Evolutionary conservation across 441 rosid genomes (phyloP).

Genomic region (Populus hybrid): DNA sequence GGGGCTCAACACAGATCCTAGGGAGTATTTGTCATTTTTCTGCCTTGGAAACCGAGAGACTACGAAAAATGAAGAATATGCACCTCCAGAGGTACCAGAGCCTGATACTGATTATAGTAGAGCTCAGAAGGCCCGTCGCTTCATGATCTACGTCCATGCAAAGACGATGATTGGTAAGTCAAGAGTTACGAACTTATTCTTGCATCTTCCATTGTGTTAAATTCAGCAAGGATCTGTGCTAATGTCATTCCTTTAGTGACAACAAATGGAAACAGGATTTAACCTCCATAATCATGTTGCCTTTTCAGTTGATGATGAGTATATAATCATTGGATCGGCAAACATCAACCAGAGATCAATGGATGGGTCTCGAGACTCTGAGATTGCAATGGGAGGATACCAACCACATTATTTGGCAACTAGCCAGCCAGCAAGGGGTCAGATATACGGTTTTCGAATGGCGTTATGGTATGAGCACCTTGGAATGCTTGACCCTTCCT

Average conservation of each 20-base stretch:
- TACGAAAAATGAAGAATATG: conserved; percentile 72
- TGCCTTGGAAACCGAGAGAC: conserved; percentile 91
- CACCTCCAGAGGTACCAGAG: conserved; percentile 70
- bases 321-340: conserved; percentile 86
- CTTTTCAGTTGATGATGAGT: conserved; percentile 87
- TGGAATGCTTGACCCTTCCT: conserved; percentile 55
- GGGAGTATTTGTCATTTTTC: conserved; percentile 82
- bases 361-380: conserved; percentile 96
- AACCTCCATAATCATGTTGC: background rate
- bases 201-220: background rate
- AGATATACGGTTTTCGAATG: conserved; percentile 84
- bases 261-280: background rate
- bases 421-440: conserved; percentile 60
- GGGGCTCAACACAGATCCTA: conserved; percentile 59
- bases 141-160: conserved; percentile 95
- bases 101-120: conserved; percentile 59
- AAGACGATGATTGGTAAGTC: conserved; percentile 91
- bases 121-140: conserved; percentile 87
- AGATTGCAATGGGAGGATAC: conserved; percentile 93
- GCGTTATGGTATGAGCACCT: conserved; percentile 92
- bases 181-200: background rate
- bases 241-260: background rate
- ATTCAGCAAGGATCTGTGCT: background rate
- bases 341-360: conserved; percentile 96
- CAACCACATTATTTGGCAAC: conserved; percentile 80